These are phyloP conservation scores for Acrocalymma vagum DNA, from an alignment of 2,329 filamentous ascomycete genomes.

Conservation along the genomic window DNA sequence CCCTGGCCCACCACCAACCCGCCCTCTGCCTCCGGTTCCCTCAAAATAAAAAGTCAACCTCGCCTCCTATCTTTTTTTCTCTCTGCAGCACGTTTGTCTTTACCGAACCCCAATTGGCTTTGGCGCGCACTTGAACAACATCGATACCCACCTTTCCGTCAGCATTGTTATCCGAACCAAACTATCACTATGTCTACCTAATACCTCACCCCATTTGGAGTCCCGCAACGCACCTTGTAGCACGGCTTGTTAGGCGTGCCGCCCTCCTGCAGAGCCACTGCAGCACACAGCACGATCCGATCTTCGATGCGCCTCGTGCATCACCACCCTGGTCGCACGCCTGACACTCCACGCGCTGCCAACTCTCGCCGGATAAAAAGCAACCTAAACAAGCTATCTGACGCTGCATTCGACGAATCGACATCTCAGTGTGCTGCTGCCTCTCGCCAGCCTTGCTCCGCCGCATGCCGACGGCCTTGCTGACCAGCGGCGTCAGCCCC, in stretches of 20 bases:
- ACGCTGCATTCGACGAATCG: slow-evolving; percentile 19
- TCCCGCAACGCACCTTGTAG: slow-evolving; percentile 21
- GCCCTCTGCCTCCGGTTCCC: slow-evolving; percentile 57
- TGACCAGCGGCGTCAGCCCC: slow-evolving; percentile 23
- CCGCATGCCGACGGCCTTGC: slow-evolving; percentile 24
- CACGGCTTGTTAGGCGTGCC: slow-evolving; percentile 22
- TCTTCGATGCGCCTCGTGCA: slow-evolving; percentile 33
- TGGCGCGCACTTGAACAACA: slow-evolving; percentile 29
- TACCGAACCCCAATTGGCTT: slow-evolving; percentile 30
- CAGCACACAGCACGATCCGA: slow-evolving; percentile 34
- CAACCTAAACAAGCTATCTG: slow-evolving; percentile 24
- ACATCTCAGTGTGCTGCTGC: slow-evolving; percentile 13
- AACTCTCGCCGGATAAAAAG: slow-evolving; percentile 25
- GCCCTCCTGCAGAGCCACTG: slow-evolving; percentile 32
- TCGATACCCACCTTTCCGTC: slow-evolving; percentile 22
- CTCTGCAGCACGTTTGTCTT: slow-evolving; percentile 26
- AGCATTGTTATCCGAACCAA: slow-evolving; percentile 18
- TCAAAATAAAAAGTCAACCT: slow-evolving; percentile 44
- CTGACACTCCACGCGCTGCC: slow-evolving; percentile 25
- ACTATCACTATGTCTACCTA: slow-evolving; percentile 21
- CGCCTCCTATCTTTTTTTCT: slow-evolving; percentile 2
- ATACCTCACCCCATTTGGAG: slow-evolving; percentile 24
- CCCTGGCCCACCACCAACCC: slow-evolving; percentile 57
- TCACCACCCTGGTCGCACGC: slow-evolving; percentile 32
- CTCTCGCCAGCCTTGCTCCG: slow-evolving; percentile 23